Evolutionary conservation across 352 stramenopile genomes (phyloP), one percentile per base, ranked within the genome.

Genomic region (Pythium vanterpoolii): DNA sequence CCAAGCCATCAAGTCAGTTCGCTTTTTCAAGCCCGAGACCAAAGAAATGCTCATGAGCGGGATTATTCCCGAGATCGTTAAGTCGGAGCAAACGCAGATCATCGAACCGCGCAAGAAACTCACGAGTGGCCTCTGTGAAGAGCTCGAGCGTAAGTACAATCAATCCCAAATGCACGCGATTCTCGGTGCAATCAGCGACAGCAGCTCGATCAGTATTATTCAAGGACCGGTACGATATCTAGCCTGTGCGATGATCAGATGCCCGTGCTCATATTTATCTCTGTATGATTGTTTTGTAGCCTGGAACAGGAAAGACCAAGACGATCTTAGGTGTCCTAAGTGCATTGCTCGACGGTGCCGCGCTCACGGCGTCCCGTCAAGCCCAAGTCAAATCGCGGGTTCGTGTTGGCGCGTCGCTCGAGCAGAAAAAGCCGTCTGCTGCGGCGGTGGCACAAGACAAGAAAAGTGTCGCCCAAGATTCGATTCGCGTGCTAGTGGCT

Each of bases 261-360:
- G n/a, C 8, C 4, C 18, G 5, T 43, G 38, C 4, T 21, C 9
- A 46, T 46, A 27, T 19, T 55, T 7, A 53, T 40, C 34, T 9
- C 48, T 31, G 21, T 45, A 7, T 44, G 8, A 26, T 56, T 33
- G 47, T 18, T 44, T 14, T 55, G 21, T 56, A 91, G 80, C 84
- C 84, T 43, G 84, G 84, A 19, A 94, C 84, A 38, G 84, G 84
- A 18, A 94, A 94, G 70, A 91, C 82, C 2, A 90, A 90, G 60
- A 94, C 84, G 1, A 89, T 94, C 49, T 53, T 94, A 1, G 84
- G 84, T 8, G 66, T 92, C 8, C 63, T 90, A 30, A 90, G 72
- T 55, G 78, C 84, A 19, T 63, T 94, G 42, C 68, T 94, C n/a
- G 82, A 89, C 49, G 79, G 82, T 19, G 79, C 76, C 33, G 82